These are phyloP conservation scores for Gentiana straminea DNA, from an alignment of 257 asterid species.

Conservation along the genomic window DNA sequence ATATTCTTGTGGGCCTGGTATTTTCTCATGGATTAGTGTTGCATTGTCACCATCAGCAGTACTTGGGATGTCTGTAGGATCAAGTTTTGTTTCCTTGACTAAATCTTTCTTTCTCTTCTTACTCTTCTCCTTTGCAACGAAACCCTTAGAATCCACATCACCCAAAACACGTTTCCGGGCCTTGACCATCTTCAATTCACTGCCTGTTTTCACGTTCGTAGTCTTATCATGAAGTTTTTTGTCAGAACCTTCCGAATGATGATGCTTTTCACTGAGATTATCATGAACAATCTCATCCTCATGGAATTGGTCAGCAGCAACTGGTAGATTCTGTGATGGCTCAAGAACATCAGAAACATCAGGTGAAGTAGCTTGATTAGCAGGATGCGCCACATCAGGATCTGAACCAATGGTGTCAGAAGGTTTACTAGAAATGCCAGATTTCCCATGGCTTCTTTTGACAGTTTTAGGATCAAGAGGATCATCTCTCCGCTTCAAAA, in stretches of 20 bases:
- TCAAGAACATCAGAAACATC: constrained; percentile 21
- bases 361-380: constrained; percentile 24
- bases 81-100: constrained; percentile 16
- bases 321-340: constrained; percentile 26
- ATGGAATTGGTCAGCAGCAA: constrained; percentile 12
- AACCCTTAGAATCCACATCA: constrained; percentile 33
- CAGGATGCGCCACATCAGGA: constrained; percentile 15
- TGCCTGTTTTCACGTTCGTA: constrained; percentile 19
- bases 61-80: constrained; percentile 18
- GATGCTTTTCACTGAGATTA: constrained; percentile 13
- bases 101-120: constrained; percentile 51
- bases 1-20: constrained; percentile 12
- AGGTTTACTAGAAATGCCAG: constrained; percentile 19
- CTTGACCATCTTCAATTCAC: constrained; percentile 45
- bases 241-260: constrained; percentile 5
- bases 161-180: constrained; percentile 35
- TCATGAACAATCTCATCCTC: constrained; percentile 10
- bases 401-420: constrained; percentile 28
- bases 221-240: constrained; percentile 19
- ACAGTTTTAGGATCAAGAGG: constrained; percentile 30
- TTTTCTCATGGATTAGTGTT: constrained; percentile 13
- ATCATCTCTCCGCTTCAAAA: constrained; percentile 60
- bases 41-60: constrained; percentile 20
- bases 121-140: constrained; percentile 32
- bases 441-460: constrained; percentile 29